Conservation (phyloP, 2,329 filamentous ascomycete genomes). For the Aspergillus nomiae region DNA sequence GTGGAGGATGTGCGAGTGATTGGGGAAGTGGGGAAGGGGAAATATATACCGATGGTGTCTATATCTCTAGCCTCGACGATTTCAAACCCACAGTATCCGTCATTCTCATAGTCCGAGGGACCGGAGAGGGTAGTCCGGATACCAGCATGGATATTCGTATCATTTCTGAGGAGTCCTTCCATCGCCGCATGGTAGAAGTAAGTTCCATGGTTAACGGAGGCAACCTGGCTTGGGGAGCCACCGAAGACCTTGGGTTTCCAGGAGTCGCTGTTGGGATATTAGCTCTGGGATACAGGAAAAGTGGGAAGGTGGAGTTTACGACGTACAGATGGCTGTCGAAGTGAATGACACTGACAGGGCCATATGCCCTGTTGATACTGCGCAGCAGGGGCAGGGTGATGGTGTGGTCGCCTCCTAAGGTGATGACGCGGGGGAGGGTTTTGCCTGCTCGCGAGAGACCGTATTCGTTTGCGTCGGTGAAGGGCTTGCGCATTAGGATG, state of each 20-base stretch:
- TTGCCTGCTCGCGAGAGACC: conserved; percentile 72
- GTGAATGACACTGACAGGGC: conserved; percentile 65
- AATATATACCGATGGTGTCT: conserved; percentile 25
- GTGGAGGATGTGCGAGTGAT: too few species aligned
- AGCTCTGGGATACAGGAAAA: background rate
- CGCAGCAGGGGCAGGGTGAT: conserved; percentile 55
- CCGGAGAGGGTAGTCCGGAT: conserved; percentile 27
- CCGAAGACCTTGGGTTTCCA: conserved; percentile 88
- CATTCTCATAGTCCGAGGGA: conserved; percentile 26
- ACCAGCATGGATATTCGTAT: conserved; percentile 27
- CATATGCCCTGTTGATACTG: conserved; percentile 66
- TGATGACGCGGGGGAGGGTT: conserved; percentile 79
- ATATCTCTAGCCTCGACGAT: conserved; percentile 29
- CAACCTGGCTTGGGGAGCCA: conserved; percentile 73
- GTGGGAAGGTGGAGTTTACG: too few species aligned
- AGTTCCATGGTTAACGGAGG: conserved; percentile 27
- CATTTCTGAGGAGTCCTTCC: conserved; percentile 27
- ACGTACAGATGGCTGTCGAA: conserved; percentile 62
- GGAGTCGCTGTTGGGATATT: conserved; percentile 43
- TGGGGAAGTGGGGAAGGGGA: too few species aligned
- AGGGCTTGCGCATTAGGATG: conserved; percentile 70
- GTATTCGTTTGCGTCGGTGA: conserved; percentile 65
- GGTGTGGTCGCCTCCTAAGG: conserved; percentile 57
- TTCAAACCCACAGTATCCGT: conserved; percentile 23
- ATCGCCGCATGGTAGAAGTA: conserved; percentile 30